Base-by-base conservation (phyloP, 441 rosid species). In the Syzygium malaccense region DNA sequence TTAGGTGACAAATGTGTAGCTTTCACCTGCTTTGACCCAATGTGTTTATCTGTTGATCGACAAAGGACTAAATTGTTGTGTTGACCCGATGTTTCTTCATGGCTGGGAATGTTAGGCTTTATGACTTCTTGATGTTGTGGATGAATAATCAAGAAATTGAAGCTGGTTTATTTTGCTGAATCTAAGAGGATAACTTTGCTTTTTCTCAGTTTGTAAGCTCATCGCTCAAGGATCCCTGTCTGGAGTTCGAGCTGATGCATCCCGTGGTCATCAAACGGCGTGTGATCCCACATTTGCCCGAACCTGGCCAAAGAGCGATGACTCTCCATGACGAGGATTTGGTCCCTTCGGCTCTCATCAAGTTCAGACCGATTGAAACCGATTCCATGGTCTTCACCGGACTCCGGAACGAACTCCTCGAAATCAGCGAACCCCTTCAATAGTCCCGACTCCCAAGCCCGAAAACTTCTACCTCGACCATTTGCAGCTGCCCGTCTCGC, bases 321-420 rank as follows among this genome's bases (percentile, higher is more conserved):
- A 95, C 97, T 4, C 90, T 97, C 9, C 98, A 94, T 18, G 98
- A 95, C 3, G 98, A 96, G 86, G 97, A 93, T 53, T 93, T 96
- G 92, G 98, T 97, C 88, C 98, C 98, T 28, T 95, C 99, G 4
- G 95, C 98, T 15, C 98, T 97, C 41, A 90, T 97, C 90, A 96
- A 95, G 92, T 97, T 96, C 92, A 95, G 92, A 89, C 97, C 97
- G 0, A 48, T 92, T 0, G 98, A 96, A 92, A 94, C 98, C 1
- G 95, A 95, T 87, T 90, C 94, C 1, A 85, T 91, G 4, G 95
- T 96, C 64, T 97, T 92, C 93, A 95, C 97, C 28, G 97, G 99
- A n/a, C 95, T 96, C 84, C 86, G 91, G 79, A 95, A 95, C 90
- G 96, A 96, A 66, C 98, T 96, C 55, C 90, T 94, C 7, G 91